These are phyloP conservation scores for Coleophoma crateriformis DNA, from an alignment of 2,329 filamentous ascomycete species.

Conservation along the genomic window DNA sequence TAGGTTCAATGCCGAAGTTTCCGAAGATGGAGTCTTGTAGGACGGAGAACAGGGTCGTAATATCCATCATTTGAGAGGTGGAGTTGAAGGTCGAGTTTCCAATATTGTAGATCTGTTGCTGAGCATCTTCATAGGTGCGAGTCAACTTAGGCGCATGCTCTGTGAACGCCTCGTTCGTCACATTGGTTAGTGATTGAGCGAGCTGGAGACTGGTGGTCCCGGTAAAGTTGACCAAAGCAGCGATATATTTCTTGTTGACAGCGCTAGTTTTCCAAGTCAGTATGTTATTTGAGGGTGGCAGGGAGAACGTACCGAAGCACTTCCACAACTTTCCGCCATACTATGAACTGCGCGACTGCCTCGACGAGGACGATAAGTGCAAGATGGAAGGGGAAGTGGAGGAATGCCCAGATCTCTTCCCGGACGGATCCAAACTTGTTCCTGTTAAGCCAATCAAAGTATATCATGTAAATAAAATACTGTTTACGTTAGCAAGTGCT, in stretches of 20 bases:
- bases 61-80: conserved; percentile 1
- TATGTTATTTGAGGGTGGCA: background rate
- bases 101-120: conserved; percentile 4
- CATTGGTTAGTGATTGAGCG: background rate
- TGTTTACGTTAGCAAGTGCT: background rate
- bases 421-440: conserved; percentile 2
- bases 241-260: background rate
- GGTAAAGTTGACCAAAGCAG: background rate
- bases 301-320: background rate
- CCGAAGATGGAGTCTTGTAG: conserved; percentile 16
- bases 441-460: conserved; percentile 1
- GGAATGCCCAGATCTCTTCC: conserved; percentile 29
- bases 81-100: conserved; percentile 9
- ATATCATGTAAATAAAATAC: conserved; percentile 4
- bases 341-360: conserved; percentile 23
- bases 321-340: conserved; percentile 1
- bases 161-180: background rate
- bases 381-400: conserved; percentile 50
- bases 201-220: background rate
- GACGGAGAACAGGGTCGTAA: conserved; percentile 7
- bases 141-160: conserved; percentile 7
- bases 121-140: conserved; percentile 2
- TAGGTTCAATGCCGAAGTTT: conserved; percentile 8
- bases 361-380: conserved; percentile 48
- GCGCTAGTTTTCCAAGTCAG: background rate